Conservation (phyloP, 2,329 filamentous ascomycete genomes). For the Exophiala alcalophila region DNA sequence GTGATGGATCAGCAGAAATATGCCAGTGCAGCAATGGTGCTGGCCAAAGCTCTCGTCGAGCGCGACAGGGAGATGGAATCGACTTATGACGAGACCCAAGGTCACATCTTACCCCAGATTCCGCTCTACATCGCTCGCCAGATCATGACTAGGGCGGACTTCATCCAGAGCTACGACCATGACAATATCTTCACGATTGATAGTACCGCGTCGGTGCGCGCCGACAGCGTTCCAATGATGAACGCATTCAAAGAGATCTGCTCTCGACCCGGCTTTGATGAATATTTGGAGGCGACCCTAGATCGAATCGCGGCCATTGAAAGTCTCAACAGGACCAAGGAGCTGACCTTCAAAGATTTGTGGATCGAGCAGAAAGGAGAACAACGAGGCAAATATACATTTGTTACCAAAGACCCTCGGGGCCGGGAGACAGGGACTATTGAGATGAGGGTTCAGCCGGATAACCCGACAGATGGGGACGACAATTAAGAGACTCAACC, state of each 20-base stretch:
- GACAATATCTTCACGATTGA: conserved; percentile 96
- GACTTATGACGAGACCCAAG: conserved; percentile 63
- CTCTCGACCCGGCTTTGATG: conserved; percentile 69
- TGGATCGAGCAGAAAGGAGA: conserved; percentile 58
- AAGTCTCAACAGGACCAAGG: conserved; percentile 85
- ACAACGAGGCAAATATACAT: conserved; percentile 65
- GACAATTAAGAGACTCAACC: conserved; percentile 6
- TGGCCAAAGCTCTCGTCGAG: conserved; percentile 88
- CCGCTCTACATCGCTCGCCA: conserved; percentile 79
- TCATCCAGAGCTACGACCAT: conserved; percentile 88
- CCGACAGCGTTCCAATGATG: conserved; percentile 95
- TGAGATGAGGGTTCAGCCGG: conserved; percentile 34
- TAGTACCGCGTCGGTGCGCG: conserved; percentile 77
- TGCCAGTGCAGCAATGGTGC: conserved; percentile 87
- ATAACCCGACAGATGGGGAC: conserved; percentile 17
- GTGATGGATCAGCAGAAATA: conserved; percentile 99
- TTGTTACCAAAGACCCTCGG: conserved; percentile 50
- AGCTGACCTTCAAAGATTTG: conserved; percentile 91
- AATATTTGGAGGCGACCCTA: conserved; percentile 77
- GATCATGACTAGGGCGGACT: conserved; percentile 94
- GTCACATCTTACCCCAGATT: conserved; percentile 76
- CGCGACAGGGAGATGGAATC: conserved; percentile 65
- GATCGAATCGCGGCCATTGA: conserved; percentile 90
- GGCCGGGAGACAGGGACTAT: conserved; percentile 48
- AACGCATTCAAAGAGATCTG: conserved; percentile 86